These are phyloP conservation scores for Tieghemostelium lacteum DNA, from an alignment of 78 protist genomes.

Conservation along the genomic window DNA sequence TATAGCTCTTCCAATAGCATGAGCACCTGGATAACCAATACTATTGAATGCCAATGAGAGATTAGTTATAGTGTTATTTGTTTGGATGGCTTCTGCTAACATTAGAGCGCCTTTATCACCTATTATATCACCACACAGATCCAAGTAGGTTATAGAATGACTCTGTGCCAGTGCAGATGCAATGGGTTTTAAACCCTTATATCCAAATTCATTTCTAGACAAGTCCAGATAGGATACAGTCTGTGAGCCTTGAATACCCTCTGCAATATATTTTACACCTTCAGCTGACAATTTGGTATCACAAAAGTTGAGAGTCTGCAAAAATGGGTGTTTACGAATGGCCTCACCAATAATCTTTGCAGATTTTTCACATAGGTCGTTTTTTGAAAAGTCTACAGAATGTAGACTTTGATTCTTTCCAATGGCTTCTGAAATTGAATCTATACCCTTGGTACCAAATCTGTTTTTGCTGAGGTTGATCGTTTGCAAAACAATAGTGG, in stretches of 20 bases:
- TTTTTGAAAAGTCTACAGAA: conserved; percentile 45
- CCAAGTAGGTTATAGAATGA: conserved; percentile 41
- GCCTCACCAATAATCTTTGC: conserved; percentile 28
- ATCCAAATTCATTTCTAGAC: conserved; percentile 78
- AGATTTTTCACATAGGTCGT: conserved; percentile 52
- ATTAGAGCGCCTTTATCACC: conserved; percentile 75
- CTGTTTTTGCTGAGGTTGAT: conserved; percentile 76
- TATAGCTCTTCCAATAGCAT: conserved; percentile 23
- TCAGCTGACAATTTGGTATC: conserved; percentile 49
- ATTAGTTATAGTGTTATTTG: conserved; percentile 52
- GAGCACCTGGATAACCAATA: conserved; percentile 57
- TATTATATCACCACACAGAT: conserved; percentile 68
- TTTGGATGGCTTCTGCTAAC: conserved; percentile 43
- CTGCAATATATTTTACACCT: conserved; percentile 25
- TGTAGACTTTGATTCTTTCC: conserved; percentile 27
- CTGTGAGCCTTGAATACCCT: conserved; percentile 28
- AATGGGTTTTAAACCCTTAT: conserved; percentile 50
- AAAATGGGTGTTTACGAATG: conserved; percentile 42
- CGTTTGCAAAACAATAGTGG: conserved; percentile 30
- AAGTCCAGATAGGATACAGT: conserved; percentile 36
- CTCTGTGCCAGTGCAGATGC: conserved; percentile 34
- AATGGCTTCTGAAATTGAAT: conserved; percentile 28
- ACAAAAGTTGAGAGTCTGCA: conserved; percentile 22
- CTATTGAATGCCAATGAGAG: conserved; percentile 61
- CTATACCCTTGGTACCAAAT: conserved; percentile 69